Evolutionary conservation across 495 filamentous ascomycete species (phyloP).

Genomic region (Echria macrotheca): DNA sequence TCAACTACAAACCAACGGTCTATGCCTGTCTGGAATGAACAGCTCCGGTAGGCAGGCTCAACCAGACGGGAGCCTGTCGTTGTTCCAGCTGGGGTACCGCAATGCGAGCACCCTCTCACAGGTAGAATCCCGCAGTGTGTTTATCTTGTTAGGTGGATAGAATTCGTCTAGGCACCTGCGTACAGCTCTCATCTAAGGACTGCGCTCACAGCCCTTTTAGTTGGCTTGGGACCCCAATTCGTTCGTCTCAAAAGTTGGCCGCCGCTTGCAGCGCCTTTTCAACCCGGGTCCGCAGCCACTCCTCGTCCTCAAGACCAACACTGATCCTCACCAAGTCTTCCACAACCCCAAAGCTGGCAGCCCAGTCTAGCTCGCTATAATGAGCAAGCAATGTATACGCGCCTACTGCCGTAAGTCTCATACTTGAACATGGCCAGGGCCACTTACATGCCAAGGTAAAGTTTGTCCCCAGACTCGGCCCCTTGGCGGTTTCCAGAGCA

Average conservation of each 20-base stretch:
- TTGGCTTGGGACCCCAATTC: too few species aligned
- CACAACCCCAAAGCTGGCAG: conserved; percentile 23
- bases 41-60: too few species aligned
- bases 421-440: not conserved
- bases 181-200: too few species aligned
- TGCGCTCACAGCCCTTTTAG: too few species aligned
- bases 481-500: conserved; percentile 21
- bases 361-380: conserved; percentile 22
- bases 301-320: conserved; percentile 22
- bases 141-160: too few species aligned
- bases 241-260: not conserved
- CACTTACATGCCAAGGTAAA: conserved; percentile 24
- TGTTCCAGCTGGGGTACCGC: too few species aligned
- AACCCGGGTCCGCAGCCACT: conserved; percentile 19
- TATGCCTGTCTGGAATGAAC: too few species aligned
- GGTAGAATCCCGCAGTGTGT: too few species aligned
- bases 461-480: conserved; percentile 27
- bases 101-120: too few species aligned
- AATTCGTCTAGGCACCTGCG: too few species aligned
- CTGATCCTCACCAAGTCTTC: conserved; percentile 29
- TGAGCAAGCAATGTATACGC: conserved; percentile 26
- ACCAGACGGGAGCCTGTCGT: too few species aligned
- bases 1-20: too few species aligned
- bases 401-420: not conserved
- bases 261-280: conserved; percentile 6